Evolutionary conservation across 2,329 filamentous ascomycete species (phyloP).

Genomic region (Aureobasidium sp.): DNA sequence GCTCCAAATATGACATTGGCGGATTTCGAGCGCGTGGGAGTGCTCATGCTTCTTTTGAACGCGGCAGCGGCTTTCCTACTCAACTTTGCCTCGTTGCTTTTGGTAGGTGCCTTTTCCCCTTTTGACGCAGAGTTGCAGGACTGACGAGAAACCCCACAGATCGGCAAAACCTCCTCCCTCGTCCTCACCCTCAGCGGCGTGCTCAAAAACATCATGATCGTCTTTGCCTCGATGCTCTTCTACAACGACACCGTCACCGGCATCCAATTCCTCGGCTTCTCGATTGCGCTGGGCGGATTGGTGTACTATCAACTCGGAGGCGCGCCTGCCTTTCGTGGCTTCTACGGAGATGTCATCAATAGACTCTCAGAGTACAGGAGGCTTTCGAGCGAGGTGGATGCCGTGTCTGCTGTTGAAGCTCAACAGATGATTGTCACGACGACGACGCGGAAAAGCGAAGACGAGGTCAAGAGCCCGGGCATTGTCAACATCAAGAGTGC

Average conservation of each 20-base stretch:
- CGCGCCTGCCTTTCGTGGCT: constrained; percentile 23
- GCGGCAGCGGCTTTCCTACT: constrained; percentile 17
- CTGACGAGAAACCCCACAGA: constrained; percentile 11
- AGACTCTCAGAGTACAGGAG: not conserved
- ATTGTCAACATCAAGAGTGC: not conserved
- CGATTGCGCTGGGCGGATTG: constrained; percentile 58
- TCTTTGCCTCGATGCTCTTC: constrained; percentile 19
- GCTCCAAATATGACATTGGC: constrained; percentile 14
- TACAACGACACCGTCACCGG: constrained; percentile 17
- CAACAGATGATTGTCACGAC: not conserved
- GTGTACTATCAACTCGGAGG: constrained; percentile 64
- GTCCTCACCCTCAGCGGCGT: constrained; percentile 20
- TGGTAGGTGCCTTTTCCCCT: constrained; percentile 13
- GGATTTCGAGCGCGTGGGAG: constrained; percentile 17
- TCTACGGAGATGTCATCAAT: not conserved
- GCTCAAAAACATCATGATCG: constrained; percentile 20
- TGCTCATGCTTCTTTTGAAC: constrained; percentile 15
- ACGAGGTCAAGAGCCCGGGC: not conserved
- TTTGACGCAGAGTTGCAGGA: not conserved
- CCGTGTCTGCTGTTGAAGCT: not conserved
- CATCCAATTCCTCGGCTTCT: constrained; percentile 25
- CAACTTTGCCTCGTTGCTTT: constrained; percentile 18
- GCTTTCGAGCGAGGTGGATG: not conserved
- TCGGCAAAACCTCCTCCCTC: constrained; percentile 20
- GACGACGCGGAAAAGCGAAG: not conserved